Evolutionary conservation across 768 basidiomycete genomes (phyloP).

Genomic region (Tephrocybe sp.): DNA sequence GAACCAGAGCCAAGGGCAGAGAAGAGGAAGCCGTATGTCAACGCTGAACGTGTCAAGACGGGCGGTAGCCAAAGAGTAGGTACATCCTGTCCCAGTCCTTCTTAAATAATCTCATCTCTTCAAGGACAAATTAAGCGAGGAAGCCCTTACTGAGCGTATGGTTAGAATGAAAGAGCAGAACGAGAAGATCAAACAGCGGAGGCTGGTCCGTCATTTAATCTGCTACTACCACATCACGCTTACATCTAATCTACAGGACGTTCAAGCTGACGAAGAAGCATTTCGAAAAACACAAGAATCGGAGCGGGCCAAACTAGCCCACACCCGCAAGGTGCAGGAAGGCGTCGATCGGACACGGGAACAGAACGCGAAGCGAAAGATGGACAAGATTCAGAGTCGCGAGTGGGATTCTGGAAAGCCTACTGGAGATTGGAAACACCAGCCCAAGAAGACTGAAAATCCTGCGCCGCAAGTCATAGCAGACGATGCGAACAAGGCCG

Average conservation of each 20-base stretch:
- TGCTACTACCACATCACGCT: background rate
- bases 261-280: constrained; percentile 79
- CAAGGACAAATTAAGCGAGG: constrained; percentile 43
- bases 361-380: constrained; percentile 76
- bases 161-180: constrained; percentile 62
- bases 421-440: constrained; percentile 29
- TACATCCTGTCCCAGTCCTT: constrained; percentile 10
- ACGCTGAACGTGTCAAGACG: constrained; percentile 82
- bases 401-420: constrained; percentile 87
- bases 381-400: constrained; percentile 75
- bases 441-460: constrained; percentile 16
- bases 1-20: constrained; percentile 31
- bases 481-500: constrained; percentile 10
- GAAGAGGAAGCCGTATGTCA: constrained; percentile 76
- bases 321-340: constrained; percentile 67
- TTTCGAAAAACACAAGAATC: constrained; percentile 69
- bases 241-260: constrained; percentile 43
- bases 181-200: constrained; percentile 64
- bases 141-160: constrained; percentile 62
- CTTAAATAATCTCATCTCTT: constrained; percentile 12
- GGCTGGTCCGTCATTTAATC: constrained; percentile 38
- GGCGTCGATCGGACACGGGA: constrained; percentile 70
- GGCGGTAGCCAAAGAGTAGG: constrained; percentile 73
- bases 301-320: constrained; percentile 58
- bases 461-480: constrained; percentile 5